phyloP scores from a whole-genome alignment of 208 protist species.

The Trypanosoma cruzi region DNA sequence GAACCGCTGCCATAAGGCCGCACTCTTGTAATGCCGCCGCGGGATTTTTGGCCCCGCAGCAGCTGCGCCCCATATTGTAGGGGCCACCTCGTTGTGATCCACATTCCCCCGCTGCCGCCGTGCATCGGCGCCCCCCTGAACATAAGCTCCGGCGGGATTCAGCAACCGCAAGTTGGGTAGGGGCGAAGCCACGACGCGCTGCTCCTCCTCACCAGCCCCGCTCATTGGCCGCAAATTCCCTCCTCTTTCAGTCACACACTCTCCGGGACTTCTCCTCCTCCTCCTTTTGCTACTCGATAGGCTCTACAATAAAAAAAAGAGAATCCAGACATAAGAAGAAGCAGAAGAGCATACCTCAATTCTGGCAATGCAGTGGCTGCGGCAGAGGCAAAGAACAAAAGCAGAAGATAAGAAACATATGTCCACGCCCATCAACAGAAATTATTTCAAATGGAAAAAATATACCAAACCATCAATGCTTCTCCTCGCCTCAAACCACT shows the following conservation, averaged over 20 bases:
- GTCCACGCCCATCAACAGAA: neutral
- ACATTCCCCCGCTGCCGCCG: neutral
- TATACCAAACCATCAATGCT: neutral
- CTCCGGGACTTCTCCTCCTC: neutral
- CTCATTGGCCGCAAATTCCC: neutral
- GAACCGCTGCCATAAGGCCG: neutral
- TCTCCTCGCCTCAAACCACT: neutral
- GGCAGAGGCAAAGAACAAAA: neutral
- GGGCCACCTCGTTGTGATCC: neutral
- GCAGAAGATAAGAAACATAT: neutral
- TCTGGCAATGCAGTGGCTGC: neutral
- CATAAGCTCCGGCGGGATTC: too few species aligned
- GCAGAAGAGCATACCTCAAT: neutral
- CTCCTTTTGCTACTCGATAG: neutral
- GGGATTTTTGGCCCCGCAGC: neutral
- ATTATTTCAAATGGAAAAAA: neutral
- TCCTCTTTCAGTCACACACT: neutral
- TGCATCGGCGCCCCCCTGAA: neutral
- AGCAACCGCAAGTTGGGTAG: neutral
- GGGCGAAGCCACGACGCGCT: neutral
- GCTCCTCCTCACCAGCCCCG: neutral
- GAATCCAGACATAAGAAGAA: neutral
- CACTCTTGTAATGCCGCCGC: neutral
- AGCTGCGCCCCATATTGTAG: neutral
- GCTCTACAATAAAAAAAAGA: constrained; percentile 10